Evolutionary conservation across 2,329 filamentous ascomycete genomes (phyloP).

Genomic region (Verticillium klebahnii): DNA sequence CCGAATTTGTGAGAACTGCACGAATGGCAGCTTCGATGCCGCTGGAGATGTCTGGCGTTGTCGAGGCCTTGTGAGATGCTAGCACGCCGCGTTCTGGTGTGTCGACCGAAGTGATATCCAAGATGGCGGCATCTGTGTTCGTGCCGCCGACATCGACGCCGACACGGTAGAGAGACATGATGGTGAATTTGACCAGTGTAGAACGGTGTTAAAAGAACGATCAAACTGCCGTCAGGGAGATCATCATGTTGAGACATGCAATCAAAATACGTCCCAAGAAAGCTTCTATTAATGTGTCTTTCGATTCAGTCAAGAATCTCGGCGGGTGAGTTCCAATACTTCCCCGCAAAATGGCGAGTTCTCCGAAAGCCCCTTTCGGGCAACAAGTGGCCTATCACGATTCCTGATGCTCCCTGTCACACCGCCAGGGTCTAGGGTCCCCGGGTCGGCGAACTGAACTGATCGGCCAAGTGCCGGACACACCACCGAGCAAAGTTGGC

Average conservation of each 20-base stretch:
- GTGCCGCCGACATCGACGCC: slow-evolving; percentile 36
- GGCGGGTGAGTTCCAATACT: neutral
- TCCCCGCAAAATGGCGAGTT: neutral
- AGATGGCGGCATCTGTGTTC: slow-evolving; percentile 39
- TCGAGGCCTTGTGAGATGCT: slow-evolving; percentile 43
- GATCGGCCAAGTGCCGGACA: neutral
- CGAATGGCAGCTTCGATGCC: slow-evolving; percentile 43
- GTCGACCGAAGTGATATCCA: slow-evolving; percentile 32
- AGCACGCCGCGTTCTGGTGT: slow-evolving; percentile 33
- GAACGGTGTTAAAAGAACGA: neutral
- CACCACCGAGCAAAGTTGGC: neutral
- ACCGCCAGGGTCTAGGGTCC: neutral
- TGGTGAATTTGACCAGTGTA: neutral
- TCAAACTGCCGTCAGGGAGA: neutral
- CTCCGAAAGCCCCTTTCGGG: neutral
- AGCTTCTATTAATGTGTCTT: neutral
- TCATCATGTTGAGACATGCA: neutral
- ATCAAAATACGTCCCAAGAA: neutral
- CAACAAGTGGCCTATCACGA: neutral
- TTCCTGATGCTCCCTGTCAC: neutral
- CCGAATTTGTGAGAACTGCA: slow-evolving; percentile 32
- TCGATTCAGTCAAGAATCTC: neutral
- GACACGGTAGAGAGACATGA: slow-evolving; percentile 37
- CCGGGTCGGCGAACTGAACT: neutral
- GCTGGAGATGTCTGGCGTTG: slow-evolving; percentile 43